Base-by-base conservation (phyloP, 768 basidiomycete species). In the Phanerodontia chrysosporium region DNA sequence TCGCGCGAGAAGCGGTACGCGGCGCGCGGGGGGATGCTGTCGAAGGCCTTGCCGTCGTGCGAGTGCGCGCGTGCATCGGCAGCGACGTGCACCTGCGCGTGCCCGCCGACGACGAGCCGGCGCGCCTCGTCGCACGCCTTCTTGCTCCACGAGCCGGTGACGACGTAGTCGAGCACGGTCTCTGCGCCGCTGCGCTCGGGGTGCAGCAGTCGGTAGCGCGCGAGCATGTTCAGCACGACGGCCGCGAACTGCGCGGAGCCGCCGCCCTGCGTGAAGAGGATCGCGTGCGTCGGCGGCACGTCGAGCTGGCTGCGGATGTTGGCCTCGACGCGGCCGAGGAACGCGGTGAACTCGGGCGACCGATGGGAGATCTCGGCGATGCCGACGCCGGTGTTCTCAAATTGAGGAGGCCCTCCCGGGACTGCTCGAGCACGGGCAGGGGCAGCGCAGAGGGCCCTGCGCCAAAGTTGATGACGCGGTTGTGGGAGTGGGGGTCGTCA, bases 281-380 rank as follows among this genome's bases (percentile, higher is more conserved):
- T 82, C 51, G 81, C 76, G 76, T 98, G 95, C 10, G 87, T 89
- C 42, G 82, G 70, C 9, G 97, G 96, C 32, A 99, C 85, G 16
- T 80, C 74, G 59, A 98, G 87, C 66, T 95, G 87, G 14, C 74
- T 75, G 58, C 93, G 85, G 61, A 94, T 83, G 68, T 84, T 83
- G 36, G 75, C 70, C 73, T 88, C 84, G 67, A 88, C 76, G 51
- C 78, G 71, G 57, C 78, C 74, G 63, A 95, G 72, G 73, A 87
- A 89, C 22, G 80, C 77, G 54, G 80, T 80, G 72, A 98, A 98
- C 63, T 95, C 89, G 66, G 90, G 85, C 42, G 94, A 94, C 64
- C 97, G 90, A 73, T 99, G 97, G 1, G 94, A 96, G 70, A 98
- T 84, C 73, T 99, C 97, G 45, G 93, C 90, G 70, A 99, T 85